These are phyloP conservation scores for Kluyveromyces sp. DNA, from an alignment of 1,139 yeast species.

Conservation along the genomic window DNA sequence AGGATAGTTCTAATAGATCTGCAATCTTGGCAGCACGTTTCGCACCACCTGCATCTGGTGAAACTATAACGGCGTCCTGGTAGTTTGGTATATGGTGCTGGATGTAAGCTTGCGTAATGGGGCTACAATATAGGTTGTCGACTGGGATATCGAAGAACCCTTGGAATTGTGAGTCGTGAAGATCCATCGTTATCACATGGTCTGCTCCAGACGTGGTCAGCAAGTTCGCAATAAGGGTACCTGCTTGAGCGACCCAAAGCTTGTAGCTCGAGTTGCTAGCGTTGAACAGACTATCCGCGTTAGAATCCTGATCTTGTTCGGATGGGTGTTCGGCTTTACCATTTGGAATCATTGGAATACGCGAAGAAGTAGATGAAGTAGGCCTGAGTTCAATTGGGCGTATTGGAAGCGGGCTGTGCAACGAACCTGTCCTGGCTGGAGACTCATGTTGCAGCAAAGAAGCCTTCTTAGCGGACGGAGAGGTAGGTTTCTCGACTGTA, in stretches of 20 bases:
- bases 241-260: slow-evolving; percentile 95
- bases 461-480: slow-evolving; percentile 2
- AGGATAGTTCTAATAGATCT: slow-evolving; percentile 78
- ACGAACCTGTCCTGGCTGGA: not conserved
- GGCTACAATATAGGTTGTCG: slow-evolving; percentile 82
- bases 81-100: slow-evolving; percentile 64
- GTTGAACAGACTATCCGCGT: slow-evolving; percentile 29
- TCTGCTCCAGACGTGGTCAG: slow-evolving; percentile 94
- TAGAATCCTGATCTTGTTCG: slow-evolving; percentile 6
- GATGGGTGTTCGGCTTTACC: slow-evolving; percentile 22
- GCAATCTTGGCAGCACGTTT: slow-evolving; percentile 93
- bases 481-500: slow-evolving; percentile 20
- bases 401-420: slow-evolving; percentile 4
- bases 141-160: slow-evolving; percentile 92
- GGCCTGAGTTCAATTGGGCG: slow-evolving; percentile 10
- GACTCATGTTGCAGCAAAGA: not conserved
- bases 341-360: slow-evolving; percentile 33
- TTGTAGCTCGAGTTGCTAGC: slow-evolving; percentile 60
- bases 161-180: slow-evolving; percentile 93
- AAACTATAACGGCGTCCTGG: slow-evolving; percentile 76
- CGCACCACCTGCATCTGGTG: slow-evolving; percentile 98
- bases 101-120: slow-evolving; percentile 75
- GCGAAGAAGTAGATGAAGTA: slow-evolving; percentile 21
- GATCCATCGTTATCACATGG: slow-evolving; percentile 93
- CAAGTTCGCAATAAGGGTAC: slow-evolving; percentile 83